Conservation (phyloP, 495 filamentous ascomycete species). For the Thozetella sp. region DNA sequence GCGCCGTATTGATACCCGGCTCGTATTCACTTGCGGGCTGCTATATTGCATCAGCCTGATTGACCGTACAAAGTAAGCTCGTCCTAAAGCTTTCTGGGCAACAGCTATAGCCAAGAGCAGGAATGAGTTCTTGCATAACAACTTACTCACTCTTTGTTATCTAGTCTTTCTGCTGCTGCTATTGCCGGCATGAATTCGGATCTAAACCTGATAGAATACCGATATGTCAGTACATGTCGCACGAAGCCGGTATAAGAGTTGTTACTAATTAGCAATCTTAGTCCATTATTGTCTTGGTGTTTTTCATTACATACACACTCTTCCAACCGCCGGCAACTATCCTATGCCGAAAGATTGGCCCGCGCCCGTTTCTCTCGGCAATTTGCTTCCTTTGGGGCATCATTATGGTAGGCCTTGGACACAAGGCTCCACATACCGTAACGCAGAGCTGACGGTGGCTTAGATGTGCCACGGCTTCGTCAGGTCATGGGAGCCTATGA, state of each 20-base stretch:
- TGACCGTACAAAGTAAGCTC: constrained; percentile 68
- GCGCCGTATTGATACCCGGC: constrained; percentile 56
- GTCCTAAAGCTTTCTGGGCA: no score
- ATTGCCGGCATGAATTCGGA: constrained; percentile 58
- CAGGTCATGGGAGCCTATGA: constrained; percentile 44
- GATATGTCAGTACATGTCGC: constrained; percentile 31
- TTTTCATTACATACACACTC: constrained; percentile 61
- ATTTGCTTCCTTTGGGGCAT: constrained; percentile 40
- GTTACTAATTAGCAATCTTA: constrained; percentile 17
- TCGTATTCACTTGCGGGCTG: constrained; percentile 58
- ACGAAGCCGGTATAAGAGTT: not conserved
- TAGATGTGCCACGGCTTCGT: constrained; percentile 42
- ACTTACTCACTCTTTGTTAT: no score
- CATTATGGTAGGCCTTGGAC: not conserved
- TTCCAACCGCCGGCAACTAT: constrained; percentile 53
- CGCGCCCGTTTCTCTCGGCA: constrained; percentile 47
- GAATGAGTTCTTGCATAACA: no score
- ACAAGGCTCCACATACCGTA: constrained; percentile 1
- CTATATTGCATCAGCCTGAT: constrained; percentile 64
- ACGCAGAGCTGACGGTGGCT: not conserved
- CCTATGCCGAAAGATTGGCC: constrained; percentile 56
- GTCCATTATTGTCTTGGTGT: constrained; percentile 56
- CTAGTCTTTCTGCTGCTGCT: constrained; percentile 52
- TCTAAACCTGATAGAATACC: constrained; percentile 42
- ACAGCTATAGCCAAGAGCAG: no score